Conservation (phyloP, 495 filamentous ascomycete species). For the Choiromyces venosus region DNA sequence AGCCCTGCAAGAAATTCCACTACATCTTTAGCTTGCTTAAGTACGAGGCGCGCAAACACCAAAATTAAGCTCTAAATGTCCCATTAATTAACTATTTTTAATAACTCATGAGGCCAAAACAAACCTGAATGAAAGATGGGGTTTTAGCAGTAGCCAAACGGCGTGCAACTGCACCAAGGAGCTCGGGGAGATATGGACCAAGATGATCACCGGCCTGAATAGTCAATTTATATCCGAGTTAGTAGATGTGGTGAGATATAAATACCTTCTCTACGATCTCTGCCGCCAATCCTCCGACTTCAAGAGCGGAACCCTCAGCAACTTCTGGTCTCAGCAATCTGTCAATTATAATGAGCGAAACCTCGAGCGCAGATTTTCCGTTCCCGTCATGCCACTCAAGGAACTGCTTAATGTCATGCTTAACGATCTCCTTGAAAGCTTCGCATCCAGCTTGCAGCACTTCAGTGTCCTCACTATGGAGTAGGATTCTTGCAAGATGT, state of each 20-base stretch:
- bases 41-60: constrained; percentile 84
- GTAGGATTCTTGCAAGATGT: constrained; percentile 74
- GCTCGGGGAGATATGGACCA: constrained; percentile 79
- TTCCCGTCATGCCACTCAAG: constrained; percentile 71
- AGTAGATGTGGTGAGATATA: background rate
- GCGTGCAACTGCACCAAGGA: constrained; percentile 86
- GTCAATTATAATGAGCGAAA: constrained; percentile 85
- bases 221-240: background rate
- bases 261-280: constrained; percentile 88
- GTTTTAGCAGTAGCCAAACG: constrained; percentile 73
- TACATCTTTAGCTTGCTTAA: constrained; percentile 79
- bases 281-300: constrained; percentile 89
- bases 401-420: constrained; percentile 80
- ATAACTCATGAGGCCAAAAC: background rate
- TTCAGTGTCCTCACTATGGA: constrained; percentile 73
- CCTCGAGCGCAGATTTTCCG: constrained; percentile 77
- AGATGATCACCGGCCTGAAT: constrained; percentile 59
- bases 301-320: constrained; percentile 85
- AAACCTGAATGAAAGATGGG: constrained; percentile 71
- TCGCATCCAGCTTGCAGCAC: constrained; percentile 80
- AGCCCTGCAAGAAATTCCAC: constrained; percentile 84
- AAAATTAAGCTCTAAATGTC: constrained; percentile 67
- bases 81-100: background rate
- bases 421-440: constrained; percentile 77
- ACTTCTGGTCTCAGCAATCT: constrained; percentile 76